Conservation (phyloP, 1,284 basidiomycete species). For the Golubevia pallescens region DNA sequence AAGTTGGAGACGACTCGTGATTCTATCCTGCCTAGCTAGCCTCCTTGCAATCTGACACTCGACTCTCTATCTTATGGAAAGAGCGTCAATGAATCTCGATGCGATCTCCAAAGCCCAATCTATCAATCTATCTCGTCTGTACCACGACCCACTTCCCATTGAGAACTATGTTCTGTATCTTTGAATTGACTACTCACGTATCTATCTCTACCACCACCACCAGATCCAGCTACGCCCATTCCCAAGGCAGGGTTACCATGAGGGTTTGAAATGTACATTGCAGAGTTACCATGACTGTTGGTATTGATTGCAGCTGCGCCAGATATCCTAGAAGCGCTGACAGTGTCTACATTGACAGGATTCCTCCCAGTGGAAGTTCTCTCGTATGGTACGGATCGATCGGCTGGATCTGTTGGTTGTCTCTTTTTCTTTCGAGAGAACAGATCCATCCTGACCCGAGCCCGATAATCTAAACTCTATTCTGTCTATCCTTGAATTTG, state of each 20-base stretch:
- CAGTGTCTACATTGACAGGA: conserved; percentile 22
- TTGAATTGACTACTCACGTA: neutral
- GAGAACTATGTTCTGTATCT: neutral
- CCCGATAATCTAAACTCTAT: too few species aligned
- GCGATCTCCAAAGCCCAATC: too few species aligned
- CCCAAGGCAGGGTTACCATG: conserved; percentile 26
- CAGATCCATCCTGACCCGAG: conserved; percentile 32
- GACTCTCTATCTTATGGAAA: too few species aligned
- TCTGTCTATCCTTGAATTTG: too few species aligned
- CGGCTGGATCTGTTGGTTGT: conserved; percentile 32
- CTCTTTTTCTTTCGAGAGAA: conserved; percentile 42
- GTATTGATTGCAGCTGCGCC: conserved; percentile 4
- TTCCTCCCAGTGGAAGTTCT: conserved; percentile 25
- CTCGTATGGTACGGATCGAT: conserved; percentile 39
- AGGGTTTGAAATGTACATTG: conserved; percentile 20
- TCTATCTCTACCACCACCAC: neutral
- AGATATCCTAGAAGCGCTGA: too few species aligned
- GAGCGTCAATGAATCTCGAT: too few species aligned
- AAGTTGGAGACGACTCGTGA: too few species aligned
- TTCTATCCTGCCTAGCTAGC: too few species aligned
- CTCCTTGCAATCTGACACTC: too few species aligned
- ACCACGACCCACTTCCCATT: neutral
- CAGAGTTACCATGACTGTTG: neutral
- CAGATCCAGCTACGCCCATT: neutral
- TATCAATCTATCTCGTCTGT: neutral